Base-by-base conservation (phyloP, 2,329 filamentous ascomycete species). In the Saccharata proteae region DNA sequence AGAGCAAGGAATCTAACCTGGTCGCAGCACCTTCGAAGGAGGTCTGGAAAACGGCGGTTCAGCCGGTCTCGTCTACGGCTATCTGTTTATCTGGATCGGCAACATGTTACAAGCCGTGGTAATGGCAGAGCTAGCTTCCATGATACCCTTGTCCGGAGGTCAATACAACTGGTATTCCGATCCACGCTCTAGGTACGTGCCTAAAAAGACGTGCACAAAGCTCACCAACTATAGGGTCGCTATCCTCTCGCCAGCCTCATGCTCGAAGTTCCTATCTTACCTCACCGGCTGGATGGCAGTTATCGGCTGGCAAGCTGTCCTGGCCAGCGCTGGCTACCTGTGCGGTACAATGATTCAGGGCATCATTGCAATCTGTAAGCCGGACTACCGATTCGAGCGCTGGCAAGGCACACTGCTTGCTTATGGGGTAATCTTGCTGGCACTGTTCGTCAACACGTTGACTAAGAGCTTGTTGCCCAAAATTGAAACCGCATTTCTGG, bases 331-430 rank as follows among this genome's bases (percentile, higher is more conserved):
- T 1, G 43, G 41, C 14, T 55, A 48, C 27, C 31, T 51, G 0
- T 42, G 42, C 0, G 49, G 46, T 6, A 42, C 43, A 1, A 27
- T 51, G 16, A 41, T 54, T 6, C 50, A 54, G 35, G 48, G 48
- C 2, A 41, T 54, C 1, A 25, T 53, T n/a, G 42, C 47, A 14
- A 44, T 67, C 8, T 62, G 53, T 17, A 39, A 58, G 13, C 44
- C 46, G 0, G 38, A 40, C 3, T 64, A 65, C 35, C 26, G 47
- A 1, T 40, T 48, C 0, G 38, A 62, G 29, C 45, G 51, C 16
- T 70, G 63, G 62, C 67, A 71, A 29, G 61, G 54, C 2, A 68
- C 65, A 0, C 48, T 70, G 1, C 43, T 70, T 1, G 56, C 57
- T 30, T 65, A 61, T 43, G 62, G 58, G 0, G 44, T 65, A 11